Evolutionary conservation across 2,329 filamentous ascomycete genomes (phyloP).

Genomic region (Ascochyta koolunga): DNA sequence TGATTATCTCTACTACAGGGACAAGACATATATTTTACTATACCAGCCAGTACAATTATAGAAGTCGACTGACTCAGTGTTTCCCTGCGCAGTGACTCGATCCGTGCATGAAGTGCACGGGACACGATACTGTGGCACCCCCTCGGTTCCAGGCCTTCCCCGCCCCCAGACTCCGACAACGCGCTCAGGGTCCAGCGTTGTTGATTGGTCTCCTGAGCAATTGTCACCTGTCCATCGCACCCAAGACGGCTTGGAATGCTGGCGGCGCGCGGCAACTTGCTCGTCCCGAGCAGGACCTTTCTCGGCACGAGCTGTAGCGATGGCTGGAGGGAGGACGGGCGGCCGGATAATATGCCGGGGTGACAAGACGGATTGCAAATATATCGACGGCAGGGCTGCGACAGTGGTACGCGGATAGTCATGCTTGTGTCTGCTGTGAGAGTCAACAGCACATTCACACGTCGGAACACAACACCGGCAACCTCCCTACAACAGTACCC

Average conservation of each 20-base stretch:
- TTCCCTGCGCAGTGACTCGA: too few relatives aligned
- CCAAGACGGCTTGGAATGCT: conserved; percentile 3
- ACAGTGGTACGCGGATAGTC: neutral
- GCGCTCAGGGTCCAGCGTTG: conserved; percentile 12
- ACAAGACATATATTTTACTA: too few relatives aligned
- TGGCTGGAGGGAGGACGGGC: neutral
- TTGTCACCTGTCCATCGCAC: conserved; percentile 4
- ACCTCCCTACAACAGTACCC: neutral
- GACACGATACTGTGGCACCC: neutral
- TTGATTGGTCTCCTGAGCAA: conserved; percentile 10
- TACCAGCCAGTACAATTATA: too few relatives aligned
- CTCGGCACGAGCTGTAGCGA: conserved; percentile 14
- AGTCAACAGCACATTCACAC: neutral
- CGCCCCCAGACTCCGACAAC: conserved; percentile 14
- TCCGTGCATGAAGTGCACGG: too few relatives aligned
- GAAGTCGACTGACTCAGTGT: too few relatives aligned
- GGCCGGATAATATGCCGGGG: neutral
- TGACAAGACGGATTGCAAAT: conserved; percentile 1
- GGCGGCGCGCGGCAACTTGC: conserved; percentile 5
- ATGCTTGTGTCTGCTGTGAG: neutral
- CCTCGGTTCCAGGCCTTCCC: conserved; percentile 7
- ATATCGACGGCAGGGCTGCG: conserved; percentile 1
- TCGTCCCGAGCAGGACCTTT: conserved; percentile 8
- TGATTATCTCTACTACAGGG: too few relatives aligned
- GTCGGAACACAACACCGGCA: neutral